These are phyloP conservation scores for Pittosporum tobira DNA, from an alignment of 129 eudicot species.

Conservation along the genomic window DNA sequence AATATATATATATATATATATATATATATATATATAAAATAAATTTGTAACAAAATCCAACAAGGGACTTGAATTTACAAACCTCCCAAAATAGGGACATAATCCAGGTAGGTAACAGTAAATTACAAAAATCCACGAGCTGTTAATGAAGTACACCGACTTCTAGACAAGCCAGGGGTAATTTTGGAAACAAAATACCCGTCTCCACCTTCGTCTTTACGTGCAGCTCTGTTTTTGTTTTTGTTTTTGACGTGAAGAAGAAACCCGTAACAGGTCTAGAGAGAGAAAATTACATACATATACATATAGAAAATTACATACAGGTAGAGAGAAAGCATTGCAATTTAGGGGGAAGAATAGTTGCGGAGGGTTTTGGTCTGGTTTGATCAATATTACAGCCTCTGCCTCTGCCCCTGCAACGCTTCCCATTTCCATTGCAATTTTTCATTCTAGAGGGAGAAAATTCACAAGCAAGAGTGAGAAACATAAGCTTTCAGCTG, in stretches of 20 bases:
- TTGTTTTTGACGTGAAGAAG: neutral
- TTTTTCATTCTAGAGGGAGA: neutral
- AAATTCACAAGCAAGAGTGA: neutral
- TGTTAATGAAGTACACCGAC: too few relatives aligned
- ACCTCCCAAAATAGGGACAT: too few relatives aligned
- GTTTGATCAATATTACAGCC: conserved; percentile 5
- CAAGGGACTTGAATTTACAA: too few relatives aligned
- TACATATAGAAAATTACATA: too few relatives aligned
- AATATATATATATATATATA: too few relatives aligned
- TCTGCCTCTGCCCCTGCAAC: conserved; percentile 5
- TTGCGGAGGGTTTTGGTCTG: conserved; percentile 6
- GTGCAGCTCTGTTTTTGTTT: neutral
- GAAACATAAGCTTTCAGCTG: neutral
- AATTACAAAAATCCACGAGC: too few relatives aligned
- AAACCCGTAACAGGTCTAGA: too few relatives aligned
- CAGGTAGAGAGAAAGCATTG: neutral
- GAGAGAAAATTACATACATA: too few relatives aligned
- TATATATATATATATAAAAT: too few relatives aligned
- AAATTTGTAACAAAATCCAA: too few relatives aligned
- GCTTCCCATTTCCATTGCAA: neutral
- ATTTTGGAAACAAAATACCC: neutral
- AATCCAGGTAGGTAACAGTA: too few relatives aligned
- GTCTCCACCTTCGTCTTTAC: neutral
- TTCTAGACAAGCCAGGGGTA: neutral
- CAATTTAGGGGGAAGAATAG: neutral